phyloP scores from a whole-genome alignment of 2,329 filamentous ascomycete species.

The Colletotrichum sp. region DNA sequence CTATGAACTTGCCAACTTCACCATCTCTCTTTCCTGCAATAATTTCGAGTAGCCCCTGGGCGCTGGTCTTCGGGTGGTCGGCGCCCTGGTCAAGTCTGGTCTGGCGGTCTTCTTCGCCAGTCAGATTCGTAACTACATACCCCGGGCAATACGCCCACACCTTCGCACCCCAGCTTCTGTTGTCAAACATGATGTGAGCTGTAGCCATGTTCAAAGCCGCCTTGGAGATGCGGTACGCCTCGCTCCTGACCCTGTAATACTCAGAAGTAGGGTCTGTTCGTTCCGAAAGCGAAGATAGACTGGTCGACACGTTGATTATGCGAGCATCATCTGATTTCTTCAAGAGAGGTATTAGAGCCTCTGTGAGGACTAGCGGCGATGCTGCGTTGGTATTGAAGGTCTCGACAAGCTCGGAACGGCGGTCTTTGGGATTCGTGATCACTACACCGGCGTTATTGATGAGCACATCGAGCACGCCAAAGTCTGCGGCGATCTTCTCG shows the following conservation, averaged over 20 bases:
- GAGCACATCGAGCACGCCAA: conserved; percentile 58
- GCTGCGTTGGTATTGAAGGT: conserved; percentile 50
- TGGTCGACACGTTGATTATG: conserved; percentile 37
- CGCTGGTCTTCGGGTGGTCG: conserved; percentile 29
- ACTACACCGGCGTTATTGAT: conserved; percentile 65
- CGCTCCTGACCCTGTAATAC: conserved; percentile 20
- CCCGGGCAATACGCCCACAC: conserved; percentile 37
- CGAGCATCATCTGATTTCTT: conserved; percentile 28
- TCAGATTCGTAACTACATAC: conserved; percentile 34
- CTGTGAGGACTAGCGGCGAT: conserved; percentile 29
- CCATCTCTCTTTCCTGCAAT: conserved; percentile 31
- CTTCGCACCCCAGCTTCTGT: conserved; percentile 30
- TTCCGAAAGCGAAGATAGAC: conserved; percentile 32
- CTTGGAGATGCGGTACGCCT: conserved; percentile 38
- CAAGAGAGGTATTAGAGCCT: conserved; percentile 34
- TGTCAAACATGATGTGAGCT: conserved; percentile 29
- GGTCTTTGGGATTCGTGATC: conserved; percentile 50
- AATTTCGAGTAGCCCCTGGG: conserved; percentile 26
- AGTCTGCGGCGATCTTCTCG: conserved; percentile 52
- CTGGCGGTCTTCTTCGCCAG: conserved; percentile 28
- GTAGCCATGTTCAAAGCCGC: conserved; percentile 40
- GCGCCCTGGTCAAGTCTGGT: conserved; percentile 28
- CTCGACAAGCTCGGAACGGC: conserved; percentile 57
- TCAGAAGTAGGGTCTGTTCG: conserved; percentile 24
- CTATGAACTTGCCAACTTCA: conserved; percentile 26